Evolutionary conservation across 768 basidiomycete species (phyloP).

Genomic region (Russula compacta): DNA sequence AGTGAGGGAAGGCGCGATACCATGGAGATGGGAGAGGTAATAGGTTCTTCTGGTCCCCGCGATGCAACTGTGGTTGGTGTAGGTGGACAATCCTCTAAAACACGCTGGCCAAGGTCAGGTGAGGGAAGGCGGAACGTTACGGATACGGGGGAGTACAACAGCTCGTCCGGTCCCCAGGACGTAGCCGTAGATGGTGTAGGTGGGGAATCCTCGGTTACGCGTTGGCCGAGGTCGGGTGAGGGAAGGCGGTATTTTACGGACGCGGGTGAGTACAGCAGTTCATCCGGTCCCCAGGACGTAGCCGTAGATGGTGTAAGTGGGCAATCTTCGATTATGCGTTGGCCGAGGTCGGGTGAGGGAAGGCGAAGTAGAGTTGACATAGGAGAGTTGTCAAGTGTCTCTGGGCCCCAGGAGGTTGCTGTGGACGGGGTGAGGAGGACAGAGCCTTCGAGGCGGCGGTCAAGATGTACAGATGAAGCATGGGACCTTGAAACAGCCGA

Average conservation of each 20-base stretch:
- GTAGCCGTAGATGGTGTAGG: slow-evolving; percentile 20
- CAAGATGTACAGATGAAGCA: slow-evolving; percentile 48
- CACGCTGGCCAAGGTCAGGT: slow-evolving; percentile 36
- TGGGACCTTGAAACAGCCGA: slow-evolving; percentile 33
- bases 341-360: slow-evolving; percentile 26
- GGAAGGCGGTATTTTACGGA: slow-evolving; percentile 12
- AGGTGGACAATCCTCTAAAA: slow-evolving; percentile 36
- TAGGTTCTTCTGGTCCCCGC: slow-evolving; percentile 9
- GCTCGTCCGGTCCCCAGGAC: slow-evolving; percentile 18
- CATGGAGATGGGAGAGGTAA: slow-evolving; percentile 3
- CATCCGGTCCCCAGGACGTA: slow-evolving; percentile 20
- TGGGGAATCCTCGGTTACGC: slow-evolving; percentile 41
- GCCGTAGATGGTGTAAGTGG: slow-evolving; percentile 22
- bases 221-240: slow-evolving; percentile 32
- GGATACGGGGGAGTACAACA: slow-evolving; percentile 14
- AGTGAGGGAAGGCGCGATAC: slow-evolving; percentile 18
- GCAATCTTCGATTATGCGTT: slow-evolving; percentile 22
- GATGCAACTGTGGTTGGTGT: slow-evolving; percentile 20
- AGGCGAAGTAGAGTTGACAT: slow-evolving; percentile 11
- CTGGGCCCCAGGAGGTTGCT: slow-evolving; percentile 23
- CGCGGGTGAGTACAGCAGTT: slow-evolving; percentile 13
- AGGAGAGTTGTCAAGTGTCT: slow-evolving; percentile 15
- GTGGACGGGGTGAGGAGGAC: slow-evolving; percentile 37
- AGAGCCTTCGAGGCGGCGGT: slow-evolving; percentile 45
- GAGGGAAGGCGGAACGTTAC: slow-evolving; percentile 16